Evolutionary conservation across 2,329 filamentous ascomycete species (phyloP).

Genomic region (Pleoardoris graminearum): DNA sequence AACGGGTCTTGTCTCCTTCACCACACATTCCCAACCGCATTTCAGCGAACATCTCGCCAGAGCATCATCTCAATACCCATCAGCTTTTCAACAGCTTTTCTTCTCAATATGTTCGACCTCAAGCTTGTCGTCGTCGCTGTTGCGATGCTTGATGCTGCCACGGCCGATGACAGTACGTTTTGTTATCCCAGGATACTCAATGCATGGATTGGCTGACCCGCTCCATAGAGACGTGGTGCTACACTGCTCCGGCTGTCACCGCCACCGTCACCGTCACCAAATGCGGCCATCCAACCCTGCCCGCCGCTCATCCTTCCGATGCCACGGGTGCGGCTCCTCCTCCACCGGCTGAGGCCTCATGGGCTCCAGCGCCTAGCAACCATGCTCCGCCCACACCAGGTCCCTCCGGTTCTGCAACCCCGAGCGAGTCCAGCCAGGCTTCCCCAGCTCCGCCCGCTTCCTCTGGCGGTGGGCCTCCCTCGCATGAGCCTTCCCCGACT

Average conservation of each 20-base stretch:
- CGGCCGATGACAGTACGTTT: constrained; percentile 2
- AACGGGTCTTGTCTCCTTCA: constrained; percentile 16
- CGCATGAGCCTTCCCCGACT: not conserved
- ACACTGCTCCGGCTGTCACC: constrained; percentile 24
- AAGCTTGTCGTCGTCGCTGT: constrained; percentile 28
- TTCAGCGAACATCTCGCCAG: constrained; percentile 29
- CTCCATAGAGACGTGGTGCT: constrained; percentile 7
- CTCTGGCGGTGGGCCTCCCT: not conserved
- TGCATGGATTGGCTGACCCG: constrained; percentile 11
- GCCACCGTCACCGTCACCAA: constrained; percentile 33
- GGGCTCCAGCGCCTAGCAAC: not conserved
- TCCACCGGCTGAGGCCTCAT: constrained; percentile 1
- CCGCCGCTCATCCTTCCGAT: constrained; percentile 9
- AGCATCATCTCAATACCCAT: constrained; percentile 17
- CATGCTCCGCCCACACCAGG: not conserved
- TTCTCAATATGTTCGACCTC: constrained; percentile 31
- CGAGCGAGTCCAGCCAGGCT: not conserved
- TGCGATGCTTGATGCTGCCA: constrained; percentile 20
- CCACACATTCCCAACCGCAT: constrained; percentile 18
- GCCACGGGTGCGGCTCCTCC: not conserved
- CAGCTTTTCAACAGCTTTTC: constrained; percentile 14
- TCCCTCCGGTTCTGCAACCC: not conserved
- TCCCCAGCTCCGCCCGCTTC: not conserved
- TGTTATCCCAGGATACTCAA: not conserved
- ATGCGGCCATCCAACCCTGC: constrained; percentile 20